These are phyloP conservation scores for Metroxylon sagu DNA, from an alignment of 176 grass and related monocot species.

Conservation along the genomic window DNA sequence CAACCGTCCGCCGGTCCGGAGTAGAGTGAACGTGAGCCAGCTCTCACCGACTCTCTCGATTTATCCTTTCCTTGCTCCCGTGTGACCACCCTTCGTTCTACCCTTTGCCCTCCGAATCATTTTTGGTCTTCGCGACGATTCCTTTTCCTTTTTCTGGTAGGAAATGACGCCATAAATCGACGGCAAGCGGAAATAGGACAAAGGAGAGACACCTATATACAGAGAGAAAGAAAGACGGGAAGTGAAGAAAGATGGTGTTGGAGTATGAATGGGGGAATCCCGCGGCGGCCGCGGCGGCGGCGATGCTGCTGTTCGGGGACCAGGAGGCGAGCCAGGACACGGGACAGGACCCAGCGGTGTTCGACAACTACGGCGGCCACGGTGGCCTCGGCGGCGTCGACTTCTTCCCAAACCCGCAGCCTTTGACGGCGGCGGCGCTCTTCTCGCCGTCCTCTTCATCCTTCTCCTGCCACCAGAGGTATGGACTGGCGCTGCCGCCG, in stretches of 20 bases:
- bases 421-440: not conserved
- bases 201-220: too few species aligned
- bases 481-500: slow-evolving; percentile 7
- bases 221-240: too few species aligned
- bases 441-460: slow-evolving; percentile 3
- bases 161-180: too few species aligned
- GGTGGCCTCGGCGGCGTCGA: not conserved
- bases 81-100: not conserved
- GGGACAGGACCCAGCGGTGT: not conserved
- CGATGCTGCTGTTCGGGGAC: slow-evolving; percentile 14
- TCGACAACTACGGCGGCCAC: slow-evolving; percentile 1
- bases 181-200: too few species aligned
- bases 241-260: slow-evolving; percentile 7
- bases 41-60: too few species aligned
- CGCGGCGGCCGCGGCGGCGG: not conserved
- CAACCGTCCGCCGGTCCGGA: not conserved
- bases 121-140: not conserved
- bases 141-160: too few species aligned
- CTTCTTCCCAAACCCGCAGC: slow-evolving; percentile 1
- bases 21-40: not conserved
- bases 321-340: not conserved
- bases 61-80: too few species aligned
- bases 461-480: not conserved
- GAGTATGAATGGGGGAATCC: slow-evolving; percentile 18
- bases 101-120: not conserved